Evolutionary conservation across 2,329 filamentous ascomycete genomes (phyloP), one percentile per base, ranked within the genome.

Genomic region (Cordyceps cateniannulata): DNA sequence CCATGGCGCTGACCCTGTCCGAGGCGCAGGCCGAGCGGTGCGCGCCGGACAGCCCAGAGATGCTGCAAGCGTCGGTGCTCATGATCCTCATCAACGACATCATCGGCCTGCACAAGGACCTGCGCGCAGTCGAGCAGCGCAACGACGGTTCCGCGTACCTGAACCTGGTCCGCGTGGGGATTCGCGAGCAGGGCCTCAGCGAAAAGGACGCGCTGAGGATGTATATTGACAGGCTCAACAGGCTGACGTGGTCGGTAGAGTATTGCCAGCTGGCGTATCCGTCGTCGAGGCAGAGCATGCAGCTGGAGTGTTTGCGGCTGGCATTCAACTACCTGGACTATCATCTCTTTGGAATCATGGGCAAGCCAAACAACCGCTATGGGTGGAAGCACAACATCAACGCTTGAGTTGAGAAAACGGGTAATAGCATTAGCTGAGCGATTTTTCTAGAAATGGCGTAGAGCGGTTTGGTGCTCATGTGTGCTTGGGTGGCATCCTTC

Each of bases 301-400:
- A 57, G 40, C 10, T 24, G 3, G 44, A 58, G n/a, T 40, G 25
- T 6, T 35, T 61, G 51, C 49, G 20, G 52, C 42, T 61, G n/a
- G 45, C 51, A 2, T 50, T 61, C n/a, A 50, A 42, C 20, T 57
- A 49, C 29, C 35, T 57, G 25, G 59, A 61, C 24, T 61, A 57
- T 24, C 59, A 61, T 16, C 32, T 61, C 25, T 53, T 57, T 38
- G 59, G 59, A 6, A 49, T 51, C 45, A 48, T 57, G 52, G 45
- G 45, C 4, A 57, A 56, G 12, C 51, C 59, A 32, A 57, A 61
- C 44, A 57, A 50, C 70, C 74, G 62, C 3, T 57, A 57, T 27
- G 54, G 54, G n/a, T 57, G 42, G 54, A 55, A 45, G n/a, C 38
- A 44, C 10, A 29, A 55, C 24, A 22, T 3, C 18, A 20, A 6